A percentile compares a stretch with the other conserved stretches of the same genome.
These are phyloP conservation scores for Escovopsis weberi DNA, from an alignment of 2,329 filamentous ascomycete genomes.

Conservation along the genomic window DNA sequence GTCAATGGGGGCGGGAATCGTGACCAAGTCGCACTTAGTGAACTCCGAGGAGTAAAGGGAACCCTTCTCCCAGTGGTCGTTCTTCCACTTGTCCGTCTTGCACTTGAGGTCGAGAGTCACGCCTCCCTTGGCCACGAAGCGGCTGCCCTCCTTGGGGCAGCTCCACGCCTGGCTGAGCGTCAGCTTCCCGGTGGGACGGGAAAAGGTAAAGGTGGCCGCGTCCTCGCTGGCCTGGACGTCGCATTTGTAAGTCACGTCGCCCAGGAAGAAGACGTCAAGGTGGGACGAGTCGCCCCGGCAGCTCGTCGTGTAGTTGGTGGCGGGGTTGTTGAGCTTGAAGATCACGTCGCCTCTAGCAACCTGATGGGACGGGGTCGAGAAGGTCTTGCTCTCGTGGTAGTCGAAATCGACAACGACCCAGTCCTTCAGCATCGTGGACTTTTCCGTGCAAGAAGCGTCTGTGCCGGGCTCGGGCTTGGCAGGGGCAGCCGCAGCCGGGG, in stretches of 20 bases:
- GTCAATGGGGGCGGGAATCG: conserved; percentile 12
- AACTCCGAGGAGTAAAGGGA: conserved; percentile 17
- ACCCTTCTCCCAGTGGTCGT: conserved; percentile 17
- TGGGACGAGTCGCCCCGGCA: conserved; percentile 28
- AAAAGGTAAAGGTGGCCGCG: conserved; percentile 29
- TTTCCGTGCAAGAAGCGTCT: conserved; percentile 8
- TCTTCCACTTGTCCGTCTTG: conserved; percentile 14
- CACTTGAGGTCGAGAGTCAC: conserved; percentile 16
- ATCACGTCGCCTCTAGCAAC: conserved; percentile 30
- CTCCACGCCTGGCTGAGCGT: conserved; percentile 34
- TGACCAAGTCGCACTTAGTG: conserved; percentile 15
- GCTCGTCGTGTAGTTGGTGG: conserved; percentile 19
- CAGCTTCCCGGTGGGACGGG: conserved; percentile 20
- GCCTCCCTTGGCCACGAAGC: conserved; percentile 15
- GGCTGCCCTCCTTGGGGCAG: conserved; percentile 26
- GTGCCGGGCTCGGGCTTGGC: not conserved
- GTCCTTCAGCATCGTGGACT: conserved; percentile 8
- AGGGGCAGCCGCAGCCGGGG: conserved; percentile 8
- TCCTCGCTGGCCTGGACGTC: conserved; percentile 12
- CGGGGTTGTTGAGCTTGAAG: conserved; percentile 36
- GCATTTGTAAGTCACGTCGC: conserved; percentile 30
- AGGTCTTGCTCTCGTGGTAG: conserved; percentile 33
- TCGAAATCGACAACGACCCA: conserved; percentile 32
- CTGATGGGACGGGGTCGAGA: conserved; percentile 37
- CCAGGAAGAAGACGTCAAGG: conserved; percentile 36